Evolutionary conservation across 1,284 basidiomycete species (phyloP).

Genomic region (Ganoderma multipileum): DNA sequence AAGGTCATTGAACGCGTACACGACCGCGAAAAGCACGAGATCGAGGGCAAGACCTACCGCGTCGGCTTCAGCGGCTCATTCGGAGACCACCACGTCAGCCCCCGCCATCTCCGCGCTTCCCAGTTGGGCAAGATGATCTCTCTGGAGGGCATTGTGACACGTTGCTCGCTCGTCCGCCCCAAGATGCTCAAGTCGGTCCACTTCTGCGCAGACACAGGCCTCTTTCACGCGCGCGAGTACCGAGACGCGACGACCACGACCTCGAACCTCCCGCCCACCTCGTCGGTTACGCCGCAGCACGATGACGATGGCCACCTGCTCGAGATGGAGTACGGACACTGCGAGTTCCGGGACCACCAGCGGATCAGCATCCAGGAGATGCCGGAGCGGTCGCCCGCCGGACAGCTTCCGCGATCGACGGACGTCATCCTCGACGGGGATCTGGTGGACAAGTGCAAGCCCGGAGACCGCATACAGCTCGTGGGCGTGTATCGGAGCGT

Average conservation of each 20-base stretch:
- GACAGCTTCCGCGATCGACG: slow-evolving; percentile 94
- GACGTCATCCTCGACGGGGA: slow-evolving; percentile 98
- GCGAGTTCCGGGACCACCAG: slow-evolving; percentile 96
- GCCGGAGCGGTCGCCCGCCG: slow-evolving; percentile 98
- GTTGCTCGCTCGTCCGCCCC: slow-evolving; percentile 97
- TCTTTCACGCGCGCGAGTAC: slow-evolving; percentile 91
- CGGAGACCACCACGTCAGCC: slow-evolving; percentile 98
- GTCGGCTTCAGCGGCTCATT: slow-evolving; percentile 99
- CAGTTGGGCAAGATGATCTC: slow-evolving; percentile 97
- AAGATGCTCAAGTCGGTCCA: slow-evolving; percentile 98
- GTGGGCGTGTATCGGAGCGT: slow-evolving; percentile 96
- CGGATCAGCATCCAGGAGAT: slow-evolving; percentile 99
- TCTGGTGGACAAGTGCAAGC: slow-evolving; percentile 96
- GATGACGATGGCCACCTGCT: slow-evolving; percentile 91
- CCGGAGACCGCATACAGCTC: slow-evolving; percentile 96
- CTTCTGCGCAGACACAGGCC: slow-evolving; percentile 87
- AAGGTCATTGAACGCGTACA: slow-evolving; percentile 80
- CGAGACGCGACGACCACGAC: slow-evolving; percentile 91
- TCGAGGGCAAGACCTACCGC: slow-evolving; percentile 81
- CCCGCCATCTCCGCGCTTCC: slow-evolving; percentile 86
- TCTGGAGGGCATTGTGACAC: slow-evolving; percentile 97
- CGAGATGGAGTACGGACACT: slow-evolving; percentile 93
- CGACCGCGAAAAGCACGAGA: slow-evolving; percentile 85
- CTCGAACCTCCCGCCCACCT: slow-evolving; percentile 86
- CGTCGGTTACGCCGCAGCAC: slow-evolving; percentile 90